Conservation (phyloP, 1,284 basidiomycete genomes). For the Testicularia cyperi region DNA sequence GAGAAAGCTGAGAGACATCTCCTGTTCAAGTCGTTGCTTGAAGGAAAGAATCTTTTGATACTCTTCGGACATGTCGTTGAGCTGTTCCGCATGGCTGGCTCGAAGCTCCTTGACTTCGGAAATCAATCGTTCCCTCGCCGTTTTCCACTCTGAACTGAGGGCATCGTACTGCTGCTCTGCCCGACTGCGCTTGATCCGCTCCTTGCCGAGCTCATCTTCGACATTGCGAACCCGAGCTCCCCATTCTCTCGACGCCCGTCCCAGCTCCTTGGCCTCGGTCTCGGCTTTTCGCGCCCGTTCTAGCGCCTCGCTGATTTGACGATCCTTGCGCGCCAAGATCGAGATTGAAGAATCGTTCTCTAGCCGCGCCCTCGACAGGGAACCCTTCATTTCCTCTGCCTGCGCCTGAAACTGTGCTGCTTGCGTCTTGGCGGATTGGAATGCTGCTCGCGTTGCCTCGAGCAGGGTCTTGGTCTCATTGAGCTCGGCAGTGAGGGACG, state of each 20-base stretch:
- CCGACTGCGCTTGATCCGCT: slow-evolving; percentile 19
- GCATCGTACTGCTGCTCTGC: slow-evolving; percentile 45
- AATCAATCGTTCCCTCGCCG: slow-evolving; percentile 19
- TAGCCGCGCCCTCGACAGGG: slow-evolving; percentile 72
- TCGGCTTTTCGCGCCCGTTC: slow-evolving; percentile 58
- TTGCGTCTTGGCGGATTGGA: slow-evolving; percentile 73
- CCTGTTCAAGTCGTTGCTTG: slow-evolving; percentile 9
- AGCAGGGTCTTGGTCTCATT: slow-evolving; percentile 61
- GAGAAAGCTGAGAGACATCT: no score
- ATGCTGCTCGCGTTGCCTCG: slow-evolving; percentile 77
- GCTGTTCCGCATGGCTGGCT: slow-evolving; percentile 1
- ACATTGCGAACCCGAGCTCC: slow-evolving; percentile 48
- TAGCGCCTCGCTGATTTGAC: slow-evolving; percentile 71
- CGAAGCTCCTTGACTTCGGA: slow-evolving; percentile 33
- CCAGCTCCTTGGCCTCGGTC: slow-evolving; percentile 50
- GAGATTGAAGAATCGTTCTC: slow-evolving; percentile 84
- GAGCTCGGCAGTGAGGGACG: slow-evolving; percentile 38
- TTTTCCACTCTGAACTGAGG: slow-evolving; percentile 38
- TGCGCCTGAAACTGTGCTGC: slow-evolving; percentile 73
- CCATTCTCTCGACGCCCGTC: slow-evolving; percentile 46
- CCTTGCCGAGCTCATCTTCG: slow-evolving; percentile 47
- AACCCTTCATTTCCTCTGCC: slow-evolving; percentile 81
- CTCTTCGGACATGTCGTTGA: slow-evolving; percentile 8
- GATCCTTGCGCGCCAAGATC: slow-evolving; percentile 79
- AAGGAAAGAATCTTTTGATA: slow-evolving; percentile 13